Conservation (phyloP, 805 yeast genomes). For the Metschnikowia lunata region DNA sequence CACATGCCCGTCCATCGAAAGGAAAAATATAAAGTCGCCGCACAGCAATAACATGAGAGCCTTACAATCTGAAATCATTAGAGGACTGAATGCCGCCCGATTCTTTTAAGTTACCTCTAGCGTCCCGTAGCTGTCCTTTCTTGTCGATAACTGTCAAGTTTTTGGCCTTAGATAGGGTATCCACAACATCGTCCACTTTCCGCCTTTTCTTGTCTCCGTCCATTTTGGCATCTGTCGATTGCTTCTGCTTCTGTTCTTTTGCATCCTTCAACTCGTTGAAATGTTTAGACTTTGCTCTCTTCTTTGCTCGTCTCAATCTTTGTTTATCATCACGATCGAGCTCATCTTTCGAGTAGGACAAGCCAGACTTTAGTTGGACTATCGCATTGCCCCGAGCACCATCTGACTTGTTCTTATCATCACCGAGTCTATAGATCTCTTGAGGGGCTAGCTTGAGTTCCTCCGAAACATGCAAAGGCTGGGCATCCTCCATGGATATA, state of each 20-base stretch:
- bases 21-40: too few species aligned
- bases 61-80: constrained; percentile 21
- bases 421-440: constrained; percentile 67
- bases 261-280: constrained; percentile 33
- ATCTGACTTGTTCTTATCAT: constrained; percentile 30
- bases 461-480: constrained; percentile 76
- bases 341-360: constrained; percentile 77
- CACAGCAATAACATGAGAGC: background rate
- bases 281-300: constrained; percentile 69
- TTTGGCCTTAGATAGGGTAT: constrained; percentile 66
- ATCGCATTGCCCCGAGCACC: constrained; percentile 42
- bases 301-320: constrained; percentile 79
- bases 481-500: constrained; percentile 92
- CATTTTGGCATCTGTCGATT: constrained; percentile 11
- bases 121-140: constrained; percentile 70
- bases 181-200: constrained; percentile 59
- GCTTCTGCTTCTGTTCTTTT: constrained; percentile 25
- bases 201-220: constrained; percentile 41
- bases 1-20: too few species aligned
- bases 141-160: constrained; percentile 75
- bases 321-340: constrained; percentile 80
- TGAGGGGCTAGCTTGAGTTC: constrained; percentile 88
- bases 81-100: constrained; percentile 30
- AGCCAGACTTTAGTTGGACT: constrained; percentile 70
- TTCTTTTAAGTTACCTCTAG: constrained; percentile 61